phyloP scores from a whole-genome alignment of 1,139 yeast genomes.

The Pichia sp. region DNA sequence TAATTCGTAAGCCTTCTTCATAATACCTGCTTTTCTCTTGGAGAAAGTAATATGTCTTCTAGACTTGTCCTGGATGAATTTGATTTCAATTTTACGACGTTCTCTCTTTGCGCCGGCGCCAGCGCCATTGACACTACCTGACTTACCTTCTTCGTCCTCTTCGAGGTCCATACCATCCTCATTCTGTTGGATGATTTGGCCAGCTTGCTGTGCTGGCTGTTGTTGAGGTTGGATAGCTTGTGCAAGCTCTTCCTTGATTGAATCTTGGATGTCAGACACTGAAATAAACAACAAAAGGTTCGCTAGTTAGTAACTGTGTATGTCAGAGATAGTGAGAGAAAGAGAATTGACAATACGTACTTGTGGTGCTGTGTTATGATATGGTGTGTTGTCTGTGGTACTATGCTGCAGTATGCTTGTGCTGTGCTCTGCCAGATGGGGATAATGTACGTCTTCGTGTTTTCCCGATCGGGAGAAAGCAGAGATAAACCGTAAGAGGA shows the following conservation, averaged over 20 bases:
- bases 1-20: conserved; percentile 97
- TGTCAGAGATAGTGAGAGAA: no score
- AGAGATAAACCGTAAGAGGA: background rate
- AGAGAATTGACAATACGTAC: no score
- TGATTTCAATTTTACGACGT: conserved; percentile 94
- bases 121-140: background rate
- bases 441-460: no score
- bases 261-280: no score
- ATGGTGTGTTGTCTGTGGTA: no score
- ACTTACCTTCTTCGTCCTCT: conserved; percentile 45
- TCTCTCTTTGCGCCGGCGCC: conserved; percentile 54
- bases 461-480: conserved; percentile 1
- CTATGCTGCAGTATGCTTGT: no score
- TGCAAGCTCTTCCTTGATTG: background rate
- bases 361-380: no score
- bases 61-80: conserved; percentile 94
- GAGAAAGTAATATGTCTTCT: conserved; percentile 97
- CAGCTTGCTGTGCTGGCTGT: background rate
- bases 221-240: background rate
- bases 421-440: no score
- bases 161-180: conserved; percentile 35
- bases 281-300: no score
- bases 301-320: no score
- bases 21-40: conserved; percentile 96
- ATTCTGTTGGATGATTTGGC: conserved; percentile 4